Evolutionary conservation across 768 basidiomycete genomes (phyloP).

Genomic region (Clitopilus passeckerianus): DNA sequence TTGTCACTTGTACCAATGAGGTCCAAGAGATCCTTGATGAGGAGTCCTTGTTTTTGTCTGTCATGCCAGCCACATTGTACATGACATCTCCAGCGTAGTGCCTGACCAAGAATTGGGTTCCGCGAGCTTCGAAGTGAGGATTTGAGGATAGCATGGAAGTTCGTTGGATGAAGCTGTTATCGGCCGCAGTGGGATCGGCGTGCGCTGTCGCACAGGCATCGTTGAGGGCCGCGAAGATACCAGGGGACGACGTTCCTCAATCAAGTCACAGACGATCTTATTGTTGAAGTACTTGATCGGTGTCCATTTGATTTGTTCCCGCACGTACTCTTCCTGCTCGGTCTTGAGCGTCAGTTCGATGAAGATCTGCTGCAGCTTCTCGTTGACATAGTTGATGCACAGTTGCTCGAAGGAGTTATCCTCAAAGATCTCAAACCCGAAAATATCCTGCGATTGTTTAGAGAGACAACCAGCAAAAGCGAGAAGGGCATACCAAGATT

Average conservation of each 20-base stretch:
- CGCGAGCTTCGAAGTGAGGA: slow-evolving; percentile 92
- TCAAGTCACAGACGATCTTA: slow-evolving; percentile 96
- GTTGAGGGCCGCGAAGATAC: slow-evolving; percentile 96
- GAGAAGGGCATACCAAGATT: slow-evolving; percentile 59
- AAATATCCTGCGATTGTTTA: slow-evolving; percentile 71
- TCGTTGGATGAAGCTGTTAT: slow-evolving; percentile 94
- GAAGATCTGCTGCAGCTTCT: slow-evolving; percentile 99
- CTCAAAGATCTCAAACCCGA: slow-evolving; percentile 99
- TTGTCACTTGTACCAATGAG: slow-evolving; percentile 78
- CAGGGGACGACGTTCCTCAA: slow-evolving; percentile 96
- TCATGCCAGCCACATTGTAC: slow-evolving; percentile 98
- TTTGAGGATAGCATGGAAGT: slow-evolving; percentile 77
- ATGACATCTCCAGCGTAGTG: slow-evolving; percentile 99
- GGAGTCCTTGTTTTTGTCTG: slow-evolving; percentile 99
- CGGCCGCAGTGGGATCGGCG: slow-evolving; percentile 93
- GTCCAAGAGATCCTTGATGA: slow-evolving; percentile 93
- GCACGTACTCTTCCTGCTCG: slow-evolving; percentile 98
- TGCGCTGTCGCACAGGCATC: slow-evolving; percentile 99
- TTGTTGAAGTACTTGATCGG: slow-evolving; percentile 99
- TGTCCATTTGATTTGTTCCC: slow-evolving; percentile 98
- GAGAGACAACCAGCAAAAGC: background rate
- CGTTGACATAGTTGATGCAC: slow-evolving; percentile 99
- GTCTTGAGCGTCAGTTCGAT: slow-evolving; percentile 98
- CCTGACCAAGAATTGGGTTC: slow-evolving; percentile 88
- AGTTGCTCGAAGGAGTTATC: slow-evolving; percentile 97